Percentiles rank a stretch among this genome's conserved stretches.
Conservation (phyloP, 1,139 yeast genomes). For the Magnusiomyces magnusii region DNA sequence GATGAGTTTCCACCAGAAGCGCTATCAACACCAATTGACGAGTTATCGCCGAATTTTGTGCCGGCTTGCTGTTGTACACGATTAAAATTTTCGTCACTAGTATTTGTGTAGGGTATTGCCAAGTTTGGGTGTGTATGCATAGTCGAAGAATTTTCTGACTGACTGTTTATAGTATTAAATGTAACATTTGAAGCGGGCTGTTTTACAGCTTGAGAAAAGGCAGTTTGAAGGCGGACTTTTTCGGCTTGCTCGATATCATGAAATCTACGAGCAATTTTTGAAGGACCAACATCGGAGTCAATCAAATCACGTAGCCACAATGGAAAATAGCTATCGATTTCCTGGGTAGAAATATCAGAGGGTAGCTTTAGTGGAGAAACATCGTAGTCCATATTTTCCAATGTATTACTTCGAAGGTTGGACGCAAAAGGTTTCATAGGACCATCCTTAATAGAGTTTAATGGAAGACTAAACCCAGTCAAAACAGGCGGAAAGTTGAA, state of each 20-base stretch:
- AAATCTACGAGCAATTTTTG: constrained; percentile 34
- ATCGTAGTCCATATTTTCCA: constrained; percentile 19
- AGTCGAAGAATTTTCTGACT: background rate
- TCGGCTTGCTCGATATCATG: constrained; percentile 35
- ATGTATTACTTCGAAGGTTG: constrained; percentile 21
- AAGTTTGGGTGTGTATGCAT: background rate
- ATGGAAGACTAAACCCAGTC: constrained; percentile 27
- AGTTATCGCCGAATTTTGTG: background rate
- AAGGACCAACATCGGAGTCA: constrained; percentile 27
- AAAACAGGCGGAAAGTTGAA: constrained; percentile 24
- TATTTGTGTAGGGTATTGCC: background rate
- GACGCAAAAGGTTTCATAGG: constrained; percentile 25
- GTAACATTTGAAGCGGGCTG: background rate
- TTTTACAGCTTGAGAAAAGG: constrained; percentile 24
- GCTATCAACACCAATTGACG: background rate
- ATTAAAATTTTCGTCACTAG: background rate
- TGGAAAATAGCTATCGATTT: constrained; percentile 27
- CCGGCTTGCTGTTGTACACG: background rate
- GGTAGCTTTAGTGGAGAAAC: constrained; percentile 22
- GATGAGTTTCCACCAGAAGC: background rate
- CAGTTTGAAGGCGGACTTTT: constrained; percentile 31
- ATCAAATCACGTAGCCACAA: constrained; percentile 32
- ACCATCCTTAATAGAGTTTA: constrained; percentile 21
- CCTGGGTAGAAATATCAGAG: constrained; percentile 6
- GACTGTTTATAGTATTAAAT: background rate